phyloP scores from a whole-genome alignment of 192 early-diverging fungal genomes.

The Rhizophagus sp. region DNA sequence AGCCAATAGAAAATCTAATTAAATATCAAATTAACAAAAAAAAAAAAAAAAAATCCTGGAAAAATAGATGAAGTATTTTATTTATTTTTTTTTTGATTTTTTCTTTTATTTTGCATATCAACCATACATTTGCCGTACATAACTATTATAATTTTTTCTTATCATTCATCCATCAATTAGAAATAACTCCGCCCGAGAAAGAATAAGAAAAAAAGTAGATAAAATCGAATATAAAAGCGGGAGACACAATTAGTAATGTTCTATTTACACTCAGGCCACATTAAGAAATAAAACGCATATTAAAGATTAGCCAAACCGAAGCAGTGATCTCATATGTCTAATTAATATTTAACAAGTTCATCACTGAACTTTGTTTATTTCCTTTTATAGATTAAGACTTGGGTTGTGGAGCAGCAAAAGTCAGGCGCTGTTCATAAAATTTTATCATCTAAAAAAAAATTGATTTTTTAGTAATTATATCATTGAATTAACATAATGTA shows the following conservation, averaged over 20 bases:
- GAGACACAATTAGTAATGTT: conserved; percentile 1
- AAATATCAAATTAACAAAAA: too few species aligned
- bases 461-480: too few species aligned
- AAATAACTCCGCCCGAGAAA: neutral
- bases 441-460: conserved; percentile 24
- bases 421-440: conserved; percentile 33
- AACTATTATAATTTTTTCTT: neutral
- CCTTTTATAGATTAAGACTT: neutral
- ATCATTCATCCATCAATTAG: neutral
- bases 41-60: neutral
- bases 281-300: neutral
- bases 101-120: neutral
- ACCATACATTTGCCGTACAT: too few species aligned
- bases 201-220: neutral
- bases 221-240: neutral
- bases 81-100: neutral
- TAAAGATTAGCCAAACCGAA: neutral
- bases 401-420: conserved; percentile 21
- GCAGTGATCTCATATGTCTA: neutral
- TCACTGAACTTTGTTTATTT: neutral
- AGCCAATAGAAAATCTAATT: too few species aligned
- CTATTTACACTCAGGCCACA: conserved; percentile 11
- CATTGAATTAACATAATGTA: neutral
- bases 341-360: neutral
- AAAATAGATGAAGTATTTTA: neutral